A percentile compares a stretch with the other conserved stretches of the same genome.
Evolutionary conservation across 345 rosid genomes (phyloP).

Genomic region (Fremontodendron californicum): DNA sequence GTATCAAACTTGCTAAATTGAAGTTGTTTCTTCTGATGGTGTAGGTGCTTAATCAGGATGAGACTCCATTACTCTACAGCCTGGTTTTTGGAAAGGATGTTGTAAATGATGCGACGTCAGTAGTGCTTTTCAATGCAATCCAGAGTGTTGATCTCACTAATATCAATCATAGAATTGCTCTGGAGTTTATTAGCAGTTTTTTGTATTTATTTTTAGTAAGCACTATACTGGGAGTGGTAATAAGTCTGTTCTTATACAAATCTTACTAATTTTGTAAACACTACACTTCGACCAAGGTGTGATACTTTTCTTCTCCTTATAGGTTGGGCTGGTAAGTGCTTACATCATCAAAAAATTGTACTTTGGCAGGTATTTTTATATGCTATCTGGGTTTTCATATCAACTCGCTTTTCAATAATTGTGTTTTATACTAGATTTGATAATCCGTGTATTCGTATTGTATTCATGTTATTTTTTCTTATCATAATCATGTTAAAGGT

Average conservation of each 20-base stretch:
- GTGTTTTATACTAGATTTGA: no score
- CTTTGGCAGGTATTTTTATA: constrained; percentile 70
- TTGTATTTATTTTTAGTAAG: constrained; percentile 74
- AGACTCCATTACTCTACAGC: constrained; percentile 95
- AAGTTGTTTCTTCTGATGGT: constrained; percentile 26
- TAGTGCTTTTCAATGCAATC: constrained; percentile 94
- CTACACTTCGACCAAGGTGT: background rate
- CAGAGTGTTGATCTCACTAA: constrained; percentile 82
- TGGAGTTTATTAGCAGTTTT: constrained; percentile 70
- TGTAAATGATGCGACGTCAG: constrained; percentile 97
- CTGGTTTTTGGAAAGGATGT: constrained; percentile 98
- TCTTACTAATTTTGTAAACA: background rate
- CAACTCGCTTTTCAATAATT: background rate
- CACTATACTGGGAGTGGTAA: constrained; percentile 77
- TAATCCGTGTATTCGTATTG: no score
- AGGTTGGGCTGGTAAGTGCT: constrained; percentile 91
- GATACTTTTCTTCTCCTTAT: constrained; percentile 29
- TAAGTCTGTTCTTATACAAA: constrained; percentile 35
- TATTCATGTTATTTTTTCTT: no score
- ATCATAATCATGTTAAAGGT: no score
- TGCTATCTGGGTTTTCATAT: background rate
- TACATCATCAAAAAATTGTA: constrained; percentile 82
- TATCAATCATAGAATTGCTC: constrained; percentile 51
- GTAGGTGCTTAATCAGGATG: constrained; percentile 95
- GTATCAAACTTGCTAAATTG: background rate